A percentile compares a stretch with the other conserved stretches of the same genome.
Conservation (phyloP, 73 alveolate genomes). For the Paramecium sonneborni region DNA sequence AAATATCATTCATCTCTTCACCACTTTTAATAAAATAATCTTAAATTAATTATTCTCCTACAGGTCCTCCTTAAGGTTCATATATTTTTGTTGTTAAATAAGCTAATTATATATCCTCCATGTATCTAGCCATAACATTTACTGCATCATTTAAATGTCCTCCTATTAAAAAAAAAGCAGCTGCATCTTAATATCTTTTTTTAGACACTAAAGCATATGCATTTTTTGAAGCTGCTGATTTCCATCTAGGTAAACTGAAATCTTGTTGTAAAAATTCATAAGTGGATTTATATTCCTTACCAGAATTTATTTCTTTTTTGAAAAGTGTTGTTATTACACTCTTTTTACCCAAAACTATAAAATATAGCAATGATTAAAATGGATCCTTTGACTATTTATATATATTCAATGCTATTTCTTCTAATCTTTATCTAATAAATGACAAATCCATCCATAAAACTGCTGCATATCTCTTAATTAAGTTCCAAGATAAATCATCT, state of each 20-base stretch:
- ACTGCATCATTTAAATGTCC: conserved; percentile 57
- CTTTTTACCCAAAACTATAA: conserved; percentile 9
- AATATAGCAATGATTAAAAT: not conserved
- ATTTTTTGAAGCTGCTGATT: conserved; percentile 44
- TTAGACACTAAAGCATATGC: conserved; percentile 45
- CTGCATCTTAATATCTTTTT: conserved; percentile 55
- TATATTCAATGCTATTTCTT: conserved; percentile 5
- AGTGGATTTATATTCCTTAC: conserved; percentile 9
- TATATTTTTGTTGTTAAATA: not conserved
- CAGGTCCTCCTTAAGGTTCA: conserved; percentile 50
- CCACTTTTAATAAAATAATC: conserved; percentile 36
- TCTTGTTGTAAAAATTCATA: conserved; percentile 41
- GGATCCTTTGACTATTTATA: conserved; percentile 30
- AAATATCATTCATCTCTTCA: conserved; percentile 41
- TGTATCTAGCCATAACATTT: conserved; percentile 12
- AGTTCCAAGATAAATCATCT: conserved; percentile 33
- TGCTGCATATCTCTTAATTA: conserved; percentile 28
- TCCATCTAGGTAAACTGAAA: conserved; percentile 42
- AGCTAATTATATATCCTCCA: conserved; percentile 56
- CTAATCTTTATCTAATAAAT: conserved; percentile 22
- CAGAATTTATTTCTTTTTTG: conserved; percentile 11
- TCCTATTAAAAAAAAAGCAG: conserved; percentile 46
- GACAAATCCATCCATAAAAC: conserved; percentile 51
- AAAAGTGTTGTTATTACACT: conserved; percentile 41
- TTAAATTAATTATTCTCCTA: conserved; percentile 1